Conservation (phyloP, 2,329 filamentous ascomycete genomes). For the Microcyclospora tardicrescens region DNA sequence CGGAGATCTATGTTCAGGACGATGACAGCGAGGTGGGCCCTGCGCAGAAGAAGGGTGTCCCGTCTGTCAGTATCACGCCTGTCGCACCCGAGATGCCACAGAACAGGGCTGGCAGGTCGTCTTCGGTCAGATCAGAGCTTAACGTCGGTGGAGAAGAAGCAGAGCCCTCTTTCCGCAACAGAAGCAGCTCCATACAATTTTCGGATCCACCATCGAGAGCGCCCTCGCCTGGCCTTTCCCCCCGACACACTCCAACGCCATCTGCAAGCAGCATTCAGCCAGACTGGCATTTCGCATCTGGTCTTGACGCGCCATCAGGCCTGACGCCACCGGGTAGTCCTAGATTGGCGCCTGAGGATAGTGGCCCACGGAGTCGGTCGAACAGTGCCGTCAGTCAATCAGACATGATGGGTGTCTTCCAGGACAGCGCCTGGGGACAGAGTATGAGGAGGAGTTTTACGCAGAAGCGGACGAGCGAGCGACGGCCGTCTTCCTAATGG, state of each 20-base stretch:
- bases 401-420: slow-evolving; percentile 71
- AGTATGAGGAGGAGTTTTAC: slow-evolving; percentile 84
- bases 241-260: slow-evolving; percentile 13
- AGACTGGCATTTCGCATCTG: slow-evolving; percentile 36
- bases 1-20: slow-evolving; percentile 82
- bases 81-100: slow-evolving; percentile 3
- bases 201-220: neutral
- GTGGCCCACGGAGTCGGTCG: slow-evolving; percentile 41
- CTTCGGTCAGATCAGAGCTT: slow-evolving; percentile 5
- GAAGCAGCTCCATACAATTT: slow-evolving; percentile 16
- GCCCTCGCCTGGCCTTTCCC: slow-evolving; percentile 8
- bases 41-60: slow-evolving; percentile 17
- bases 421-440: slow-evolving; percentile 85
- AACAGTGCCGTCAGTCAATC: slow-evolving; percentile 60
- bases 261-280: slow-evolving; percentile 20
- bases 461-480: slow-evolving; percentile 34
- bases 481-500: slow-evolving; percentile 9
- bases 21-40: slow-evolving; percentile 29
- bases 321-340: slow-evolving; percentile 18
- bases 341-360: slow-evolving; percentile 4
- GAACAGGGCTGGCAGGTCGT: too few species aligned
- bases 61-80: slow-evolving; percentile 20
- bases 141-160: slow-evolving; percentile 3
- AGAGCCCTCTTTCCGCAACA: slow-evolving; percentile 7
- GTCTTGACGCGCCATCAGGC: slow-evolving; percentile 23